These are phyloP conservation scores for Debaryomyces psychrophilus DNA, from an alignment of 1,139 yeast genomes.

Conservation along the genomic window DNA sequence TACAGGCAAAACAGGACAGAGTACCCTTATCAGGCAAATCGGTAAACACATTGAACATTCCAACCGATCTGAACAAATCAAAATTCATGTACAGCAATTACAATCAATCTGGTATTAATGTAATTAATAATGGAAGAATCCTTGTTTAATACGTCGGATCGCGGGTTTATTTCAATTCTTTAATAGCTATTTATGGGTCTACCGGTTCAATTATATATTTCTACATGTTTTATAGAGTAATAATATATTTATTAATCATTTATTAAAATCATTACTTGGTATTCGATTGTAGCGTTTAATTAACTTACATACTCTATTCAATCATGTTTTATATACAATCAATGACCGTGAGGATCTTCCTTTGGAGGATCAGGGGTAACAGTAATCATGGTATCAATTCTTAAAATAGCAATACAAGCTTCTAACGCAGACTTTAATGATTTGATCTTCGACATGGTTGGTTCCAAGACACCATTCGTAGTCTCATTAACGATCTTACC, in stretches of 20 bases:
- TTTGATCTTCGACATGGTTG: slow-evolving; percentile 89
- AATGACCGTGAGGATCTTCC: slow-evolving; percentile 84
- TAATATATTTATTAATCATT: slow-evolving; percentile 1
- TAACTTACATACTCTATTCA: slow-evolving; percentile 7
- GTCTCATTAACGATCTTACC: slow-evolving; percentile 92
- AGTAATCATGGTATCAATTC: slow-evolving; percentile 98
- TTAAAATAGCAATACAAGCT: slow-evolving; percentile 95
- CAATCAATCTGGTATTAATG: slow-evolving; percentile 9
- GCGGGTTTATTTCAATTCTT: slow-evolving; percentile 4
- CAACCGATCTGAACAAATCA: background rate
- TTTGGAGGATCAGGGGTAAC: slow-evolving; percentile 94
- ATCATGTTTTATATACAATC: slow-evolving; percentile 13
- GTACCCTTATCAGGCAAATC: slow-evolving; percentile 29
- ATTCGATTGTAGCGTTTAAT: slow-evolving; percentile 2
- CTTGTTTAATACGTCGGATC: slow-evolving; percentile 3
- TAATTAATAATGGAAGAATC: slow-evolving; percentile 8
- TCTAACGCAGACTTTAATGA: slow-evolving; percentile 94
- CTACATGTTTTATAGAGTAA: slow-evolving; percentile 6
- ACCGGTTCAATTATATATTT: slow-evolving; percentile 1
- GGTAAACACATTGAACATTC: slow-evolving; percentile 17
- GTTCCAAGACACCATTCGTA: slow-evolving; percentile 88
- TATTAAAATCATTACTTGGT: slow-evolving; percentile 9
- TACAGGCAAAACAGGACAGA: slow-evolving; percentile 13
- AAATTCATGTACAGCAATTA: slow-evolving; percentile 6
- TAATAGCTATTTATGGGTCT: slow-evolving; percentile 5